Conservation (phyloP, 139 green algal genomes). For the Diplosphaera chodatii region DNA sequence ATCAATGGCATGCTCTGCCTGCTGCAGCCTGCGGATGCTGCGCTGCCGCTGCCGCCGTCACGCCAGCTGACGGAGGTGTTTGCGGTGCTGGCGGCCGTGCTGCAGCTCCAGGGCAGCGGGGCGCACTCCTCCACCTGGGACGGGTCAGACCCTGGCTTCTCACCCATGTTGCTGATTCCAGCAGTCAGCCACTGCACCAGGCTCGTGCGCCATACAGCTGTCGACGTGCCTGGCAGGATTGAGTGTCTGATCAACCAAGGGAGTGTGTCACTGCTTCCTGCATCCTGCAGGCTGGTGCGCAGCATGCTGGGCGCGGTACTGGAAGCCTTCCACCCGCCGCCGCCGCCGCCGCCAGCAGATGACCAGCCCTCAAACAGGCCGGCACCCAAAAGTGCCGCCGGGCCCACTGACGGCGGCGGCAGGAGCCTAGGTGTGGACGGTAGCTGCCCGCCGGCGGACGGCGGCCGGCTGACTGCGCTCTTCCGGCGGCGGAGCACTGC, state of each 20-base stretch:
- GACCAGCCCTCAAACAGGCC: too few species aligned
- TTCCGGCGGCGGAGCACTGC: neutral
- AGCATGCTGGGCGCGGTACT: slow-evolving; percentile 2
- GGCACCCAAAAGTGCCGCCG: too few species aligned
- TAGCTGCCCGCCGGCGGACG: too few species aligned
- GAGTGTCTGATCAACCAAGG: too few species aligned
- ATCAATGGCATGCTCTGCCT: neutral
- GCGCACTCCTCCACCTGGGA: neutral
- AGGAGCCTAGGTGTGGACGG: neutral
- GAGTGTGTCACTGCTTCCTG: neutral
- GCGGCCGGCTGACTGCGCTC: neutral
- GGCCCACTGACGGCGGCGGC: too few species aligned
- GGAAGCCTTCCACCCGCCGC: neutral
- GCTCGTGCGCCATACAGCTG: too few species aligned
- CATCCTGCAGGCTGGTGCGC: slow-evolving; percentile 6
- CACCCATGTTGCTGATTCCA: too few species aligned
- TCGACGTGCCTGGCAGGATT: too few species aligned
- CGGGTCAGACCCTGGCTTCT: too few species aligned
- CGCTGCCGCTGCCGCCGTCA: neutral
- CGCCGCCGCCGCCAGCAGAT: neutral
- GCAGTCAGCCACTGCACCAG: too few species aligned
- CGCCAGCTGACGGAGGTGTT: slow-evolving; percentile 26
- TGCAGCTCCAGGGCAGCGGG: neutral
- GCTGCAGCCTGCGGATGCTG: neutral
- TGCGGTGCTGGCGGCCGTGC: slow-evolving; percentile 17